Base-by-base conservation (phyloP, 2,329 filamentous ascomycete species). In the Fusarium beomiforme region DNA sequence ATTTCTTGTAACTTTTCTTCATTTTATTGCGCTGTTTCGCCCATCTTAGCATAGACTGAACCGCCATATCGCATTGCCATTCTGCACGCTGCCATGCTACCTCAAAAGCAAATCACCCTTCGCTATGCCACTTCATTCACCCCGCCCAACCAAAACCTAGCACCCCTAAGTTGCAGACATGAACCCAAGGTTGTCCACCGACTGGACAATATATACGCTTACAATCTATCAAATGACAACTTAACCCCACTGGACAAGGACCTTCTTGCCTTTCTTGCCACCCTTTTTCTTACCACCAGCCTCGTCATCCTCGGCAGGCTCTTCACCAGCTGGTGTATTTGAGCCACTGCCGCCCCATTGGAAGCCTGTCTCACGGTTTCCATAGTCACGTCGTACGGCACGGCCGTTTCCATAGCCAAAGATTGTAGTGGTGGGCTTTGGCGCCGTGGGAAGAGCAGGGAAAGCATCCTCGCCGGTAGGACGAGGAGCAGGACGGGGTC, bases 361-460 rank as follows among this genome's bases (percentile, higher is more conserved):
- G 72, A 89, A 90, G 3, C 84, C 85, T 0, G 86, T 87, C 19
- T 85, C 82, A 36, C 82, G 80, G 9, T 76, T 74, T 12, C 84
- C 85, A 41, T 84, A 80, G 73, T 90, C 88, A 43, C 89, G 80
- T 49, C 87, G 83, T 19, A 91, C 88, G 34, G 84, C 79, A 7
- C 82, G 79, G 7, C 88, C 82, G 8, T 82, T 79, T 4, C 89
- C 89, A 72, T 90, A 90, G 5, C 88, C 88, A 59, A 90, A 90
- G 46, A 91, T 89, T 1, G 87, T 89, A 3, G 87, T 89, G 43
- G 84, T 83, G 6, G 88, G 87, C 76, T 91, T 98, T 1, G 92
- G 87, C 2, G 94, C 94, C 0, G 90, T 86, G 0, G 95, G 95
- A 2, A 98, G 86, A 3, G 94, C 91, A 0, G 95, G 95, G 81